These are phyloP conservation scores for Mucor circinelloides DNA, from an alignment of 371 early-diverging fungal genomes.

Conservation along the genomic window DNA sequence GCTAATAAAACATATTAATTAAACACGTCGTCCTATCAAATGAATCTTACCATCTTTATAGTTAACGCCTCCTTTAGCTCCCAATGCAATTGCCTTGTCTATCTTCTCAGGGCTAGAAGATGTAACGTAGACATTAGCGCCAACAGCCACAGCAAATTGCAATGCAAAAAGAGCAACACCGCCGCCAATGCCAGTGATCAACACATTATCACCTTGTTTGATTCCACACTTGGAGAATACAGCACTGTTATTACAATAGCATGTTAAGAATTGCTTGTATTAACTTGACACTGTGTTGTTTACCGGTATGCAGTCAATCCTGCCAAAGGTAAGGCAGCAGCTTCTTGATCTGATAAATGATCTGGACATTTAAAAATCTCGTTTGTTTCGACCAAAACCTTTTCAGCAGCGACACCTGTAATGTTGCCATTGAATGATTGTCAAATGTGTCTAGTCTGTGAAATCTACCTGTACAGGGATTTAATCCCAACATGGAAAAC, in stretches of 20 bases:
- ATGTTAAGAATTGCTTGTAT: no score
- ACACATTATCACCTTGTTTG: constrained; percentile 56
- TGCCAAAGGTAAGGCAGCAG: constrained; percentile 70
- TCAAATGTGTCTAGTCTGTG: constrained; percentile 34
- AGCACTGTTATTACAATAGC: constrained; percentile 29
- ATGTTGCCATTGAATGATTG: no score
- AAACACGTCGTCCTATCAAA: background rate
- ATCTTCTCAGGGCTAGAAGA: constrained; percentile 64
- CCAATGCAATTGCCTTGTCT: constrained; percentile 57
- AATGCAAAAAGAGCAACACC: constrained; percentile 74
- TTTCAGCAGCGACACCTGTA: constrained; percentile 55
- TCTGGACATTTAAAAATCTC: constrained; percentile 57
- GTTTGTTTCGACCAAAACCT: constrained; percentile 40
- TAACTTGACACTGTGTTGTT: background rate
- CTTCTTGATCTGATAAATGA: constrained; percentile 61
- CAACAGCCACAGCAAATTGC: constrained; percentile 68
- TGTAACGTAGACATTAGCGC: constrained; percentile 74
- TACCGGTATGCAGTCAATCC: constrained; percentile 68
- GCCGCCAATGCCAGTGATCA: constrained; percentile 76
- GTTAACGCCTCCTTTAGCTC: constrained; percentile 72
- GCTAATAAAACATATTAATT: constrained; percentile 31
- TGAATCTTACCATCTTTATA: constrained; percentile 63
- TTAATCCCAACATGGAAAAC: constrained; percentile 60
- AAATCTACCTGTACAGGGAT: constrained; percentile 26
- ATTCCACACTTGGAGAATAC: constrained; percentile 62